phyloP scores from a whole-genome alignment of 1,284 basidiomycete species.

The Macrocystidia cucumis region DNA sequence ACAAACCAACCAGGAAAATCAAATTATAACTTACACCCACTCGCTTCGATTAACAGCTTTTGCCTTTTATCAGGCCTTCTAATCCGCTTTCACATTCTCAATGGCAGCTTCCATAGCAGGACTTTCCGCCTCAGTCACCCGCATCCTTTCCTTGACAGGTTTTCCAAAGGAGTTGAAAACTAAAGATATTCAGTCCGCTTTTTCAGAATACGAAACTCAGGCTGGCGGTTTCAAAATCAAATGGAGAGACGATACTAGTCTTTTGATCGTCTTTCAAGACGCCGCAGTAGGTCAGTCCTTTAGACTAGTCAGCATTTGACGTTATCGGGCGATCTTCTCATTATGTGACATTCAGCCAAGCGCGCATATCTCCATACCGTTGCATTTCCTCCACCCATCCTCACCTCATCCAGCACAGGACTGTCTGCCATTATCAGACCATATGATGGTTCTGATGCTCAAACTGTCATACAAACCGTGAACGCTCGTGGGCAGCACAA shows the following conservation, averaged over 20 bases:
- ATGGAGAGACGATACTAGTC: conserved; percentile 96
- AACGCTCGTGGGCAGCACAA: conserved; percentile 65
- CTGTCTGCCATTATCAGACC: conserved; percentile 66
- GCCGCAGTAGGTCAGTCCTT: conserved; percentile 65
- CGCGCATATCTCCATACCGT: conserved; percentile 89
- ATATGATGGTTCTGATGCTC: conserved; percentile 92
- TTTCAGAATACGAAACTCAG: conserved; percentile 83
- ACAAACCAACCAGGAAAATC: too few relatives aligned
- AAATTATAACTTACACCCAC: too few relatives aligned
- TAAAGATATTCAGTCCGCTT: conserved; percentile 88
- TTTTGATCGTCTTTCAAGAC: conserved; percentile 91
- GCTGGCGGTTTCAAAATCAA: conserved; percentile 97
- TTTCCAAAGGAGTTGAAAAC: conserved; percentile 97
- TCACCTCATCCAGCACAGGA: conserved; percentile 49
- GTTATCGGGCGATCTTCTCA: conserved; percentile 4
- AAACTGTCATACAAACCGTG: conserved; percentile 84
- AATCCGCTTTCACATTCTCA: too few relatives aligned
- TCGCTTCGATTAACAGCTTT: too few relatives aligned
- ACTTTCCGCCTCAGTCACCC: conserved; percentile 90
- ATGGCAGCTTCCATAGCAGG: conserved; percentile 62
- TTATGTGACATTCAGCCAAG: conserved; percentile 41
- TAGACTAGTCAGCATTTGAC: conserved; percentile 1
- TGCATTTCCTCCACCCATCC: conserved; percentile 72
- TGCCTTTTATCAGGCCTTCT: too few relatives aligned
- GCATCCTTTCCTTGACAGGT: conserved; percentile 87